Evolutionary conservation across 257 asterid genomes (phyloP).

Genomic region (Capsicum chinense): DNA sequence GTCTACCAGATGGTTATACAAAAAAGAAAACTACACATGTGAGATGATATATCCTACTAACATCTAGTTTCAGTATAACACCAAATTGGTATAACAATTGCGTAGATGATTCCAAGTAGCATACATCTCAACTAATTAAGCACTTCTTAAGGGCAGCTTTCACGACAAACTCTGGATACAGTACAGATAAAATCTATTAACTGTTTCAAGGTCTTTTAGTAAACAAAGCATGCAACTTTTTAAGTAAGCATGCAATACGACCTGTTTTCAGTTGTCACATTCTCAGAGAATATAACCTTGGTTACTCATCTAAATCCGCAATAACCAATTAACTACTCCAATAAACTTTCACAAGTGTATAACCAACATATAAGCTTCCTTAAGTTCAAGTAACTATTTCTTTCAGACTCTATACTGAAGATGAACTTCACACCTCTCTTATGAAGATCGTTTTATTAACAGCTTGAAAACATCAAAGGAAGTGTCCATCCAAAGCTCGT

Average conservation of each 20-base stretch:
- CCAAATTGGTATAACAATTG: not conserved
- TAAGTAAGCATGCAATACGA: not conserved
- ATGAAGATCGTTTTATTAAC: not conserved
- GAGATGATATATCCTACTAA: not conserved
- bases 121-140: constrained; percentile 15
- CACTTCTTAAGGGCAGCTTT: not conserved
- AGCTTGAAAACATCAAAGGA: not conserved
- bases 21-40: not conserved
- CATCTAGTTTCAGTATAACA: not conserved
- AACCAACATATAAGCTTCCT: constrained; percentile 15
- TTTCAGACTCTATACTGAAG: not conserved
- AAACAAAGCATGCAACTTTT: not conserved
- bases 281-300: not conserved
- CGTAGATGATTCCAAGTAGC: not conserved
- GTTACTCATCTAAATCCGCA: not conserved
- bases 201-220: not conserved
- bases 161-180: not conserved
- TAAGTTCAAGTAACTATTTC: not conserved
- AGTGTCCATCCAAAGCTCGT: not conserved
- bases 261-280: not conserved
- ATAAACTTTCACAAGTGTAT: not conserved
- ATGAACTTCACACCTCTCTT: constrained; percentile 14
- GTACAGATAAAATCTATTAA: not conserved
- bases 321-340: not conserved
- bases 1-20: not conserved